phyloP scores from a whole-genome alignment of 768 basidiomycete genomes.

The Kwoniella newhampshirensis region DNA sequence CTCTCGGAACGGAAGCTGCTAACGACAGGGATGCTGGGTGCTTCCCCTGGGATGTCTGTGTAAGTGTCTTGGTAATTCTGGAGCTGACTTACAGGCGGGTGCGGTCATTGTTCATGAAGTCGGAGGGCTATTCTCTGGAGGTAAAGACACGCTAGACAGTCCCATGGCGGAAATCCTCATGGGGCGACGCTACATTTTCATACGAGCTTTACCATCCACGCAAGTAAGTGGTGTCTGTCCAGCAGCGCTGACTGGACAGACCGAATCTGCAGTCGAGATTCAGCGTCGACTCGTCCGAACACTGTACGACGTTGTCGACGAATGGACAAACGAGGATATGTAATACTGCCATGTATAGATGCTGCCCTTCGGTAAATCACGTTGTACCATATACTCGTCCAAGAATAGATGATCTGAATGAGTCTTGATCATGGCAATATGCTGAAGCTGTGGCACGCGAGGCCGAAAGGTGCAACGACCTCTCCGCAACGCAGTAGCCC shows the following conservation, averaged over 20 bases:
- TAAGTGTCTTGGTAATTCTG: conserved; percentile 46
- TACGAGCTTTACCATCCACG: conserved; percentile 45
- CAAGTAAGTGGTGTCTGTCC: conserved; percentile 21
- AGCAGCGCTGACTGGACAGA: conserved; percentile 22
- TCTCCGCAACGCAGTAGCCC: too few species aligned
- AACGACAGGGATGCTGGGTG: conserved; percentile 71
- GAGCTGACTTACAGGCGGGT: conserved; percentile 61
- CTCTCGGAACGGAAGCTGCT: conserved; percentile 57
- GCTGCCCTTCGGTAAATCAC: too few species aligned
- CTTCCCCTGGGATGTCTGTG: conserved; percentile 76
- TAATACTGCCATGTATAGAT: not conserved
- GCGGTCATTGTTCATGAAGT: conserved; percentile 87
- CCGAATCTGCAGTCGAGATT: conserved; percentile 66
- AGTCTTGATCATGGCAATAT: too few species aligned
- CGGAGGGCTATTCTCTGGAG: conserved; percentile 74
- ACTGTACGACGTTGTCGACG: conserved; percentile 63
- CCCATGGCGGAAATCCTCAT: conserved; percentile 47
- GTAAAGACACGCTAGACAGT: conserved; percentile 51
- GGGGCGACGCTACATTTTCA: conserved; percentile 49
- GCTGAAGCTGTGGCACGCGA: too few species aligned
- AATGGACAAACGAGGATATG: conserved; percentile 25
- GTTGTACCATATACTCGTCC: too few species aligned
- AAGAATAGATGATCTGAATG: too few species aligned
- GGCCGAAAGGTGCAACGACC: too few species aligned
- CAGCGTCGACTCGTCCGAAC: conserved; percentile 78